A percentile compares a stretch with the other conserved stretches of the same genome.
These are phyloP conservation scores for Hemileccinum rubropunctum DNA, from an alignment of 768 basidiomycete species.

Conservation along the genomic window DNA sequence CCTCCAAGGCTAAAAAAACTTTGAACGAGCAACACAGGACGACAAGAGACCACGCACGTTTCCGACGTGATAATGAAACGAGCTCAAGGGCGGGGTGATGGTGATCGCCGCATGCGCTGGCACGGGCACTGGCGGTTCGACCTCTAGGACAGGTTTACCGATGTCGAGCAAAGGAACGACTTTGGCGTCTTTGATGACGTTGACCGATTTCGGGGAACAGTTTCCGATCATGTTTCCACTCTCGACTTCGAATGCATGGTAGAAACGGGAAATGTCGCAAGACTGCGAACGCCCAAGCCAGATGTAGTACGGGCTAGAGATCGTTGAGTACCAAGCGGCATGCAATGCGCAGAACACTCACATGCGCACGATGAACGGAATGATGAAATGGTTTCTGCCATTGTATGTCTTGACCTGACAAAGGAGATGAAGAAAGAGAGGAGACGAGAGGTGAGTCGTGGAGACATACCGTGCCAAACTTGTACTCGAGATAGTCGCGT, in stretches of 20 bases:
- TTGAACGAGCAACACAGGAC: neutral
- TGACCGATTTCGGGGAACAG: slow-evolving; percentile 40
- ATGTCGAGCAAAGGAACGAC: slow-evolving; percentile 41
- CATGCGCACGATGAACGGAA: slow-evolving; percentile 68
- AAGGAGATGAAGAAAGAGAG: neutral
- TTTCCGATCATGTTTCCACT: slow-evolving; percentile 58
- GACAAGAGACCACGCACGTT: slow-evolving; percentile 32
- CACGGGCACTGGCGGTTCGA: slow-evolving; percentile 4
- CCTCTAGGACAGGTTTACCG: slow-evolving; percentile 36
- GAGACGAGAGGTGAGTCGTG: neutral
- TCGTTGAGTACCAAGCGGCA: neutral
- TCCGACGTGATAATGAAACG: slow-evolving; percentile 61
- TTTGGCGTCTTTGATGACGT: slow-evolving; percentile 35
- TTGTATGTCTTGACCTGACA: slow-evolving; percentile 62
- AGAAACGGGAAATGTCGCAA: slow-evolving; percentile 53
- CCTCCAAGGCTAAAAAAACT: slow-evolving; percentile 49
- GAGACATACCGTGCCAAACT: slow-evolving; percentile 62
- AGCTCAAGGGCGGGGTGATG: slow-evolving; percentile 52
- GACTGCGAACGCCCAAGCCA: slow-evolving; percentile 69
- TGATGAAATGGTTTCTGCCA: slow-evolving; percentile 65
- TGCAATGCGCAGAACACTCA: slow-evolving; percentile 26
- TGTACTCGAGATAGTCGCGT: slow-evolving; percentile 74
- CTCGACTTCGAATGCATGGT: slow-evolving; percentile 61
- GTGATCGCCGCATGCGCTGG: slow-evolving; percentile 39
- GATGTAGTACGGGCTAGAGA: slow-evolving; percentile 62